Conservation (phyloP, 768 basidiomycete species). For the Pulveroboletus sp. region DNA sequence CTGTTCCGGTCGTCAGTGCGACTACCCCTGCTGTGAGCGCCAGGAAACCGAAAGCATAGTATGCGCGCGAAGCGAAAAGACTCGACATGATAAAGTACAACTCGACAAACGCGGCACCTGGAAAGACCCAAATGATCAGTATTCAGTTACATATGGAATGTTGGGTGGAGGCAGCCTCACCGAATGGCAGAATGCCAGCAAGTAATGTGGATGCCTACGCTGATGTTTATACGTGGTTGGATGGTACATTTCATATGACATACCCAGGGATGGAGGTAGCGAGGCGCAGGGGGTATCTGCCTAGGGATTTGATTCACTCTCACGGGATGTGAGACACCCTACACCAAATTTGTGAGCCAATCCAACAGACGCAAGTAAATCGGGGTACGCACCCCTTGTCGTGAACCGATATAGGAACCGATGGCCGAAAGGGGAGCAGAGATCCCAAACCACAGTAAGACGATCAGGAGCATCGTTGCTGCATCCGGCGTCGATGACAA, state of each 20-base stretch:
- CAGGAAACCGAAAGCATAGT: slow-evolving; percentile 96
- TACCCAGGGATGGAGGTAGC: slow-evolving; percentile 82
- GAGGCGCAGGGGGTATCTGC: slow-evolving; percentile 89
- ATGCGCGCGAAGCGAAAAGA: slow-evolving; percentile 87
- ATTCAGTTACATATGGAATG: slow-evolving; percentile 4
- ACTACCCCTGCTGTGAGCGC: slow-evolving; percentile 84
- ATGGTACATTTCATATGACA: slow-evolving; percentile 18
- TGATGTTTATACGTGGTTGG: slow-evolving; percentile 7
- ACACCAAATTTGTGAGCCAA: slow-evolving; percentile 9
- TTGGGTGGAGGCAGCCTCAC: slow-evolving; percentile 36
- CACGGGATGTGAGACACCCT: slow-evolving; percentile 80
- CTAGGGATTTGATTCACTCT: slow-evolving; percentile 91
- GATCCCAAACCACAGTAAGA: slow-evolving; percentile 90
- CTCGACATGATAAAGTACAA: slow-evolving; percentile 89
- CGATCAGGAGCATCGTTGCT: slow-evolving; percentile 84
- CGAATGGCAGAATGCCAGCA: slow-evolving; percentile 92
- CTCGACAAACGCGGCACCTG: slow-evolving; percentile 94
- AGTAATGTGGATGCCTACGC: slow-evolving; percentile 66
- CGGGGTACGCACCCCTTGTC: slow-evolving; percentile 69
- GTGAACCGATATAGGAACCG: slow-evolving; percentile 83
- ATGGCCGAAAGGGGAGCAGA: slow-evolving; percentile 85
- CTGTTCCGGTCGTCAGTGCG: slow-evolving; percentile 84
- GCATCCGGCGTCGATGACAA: neutral
- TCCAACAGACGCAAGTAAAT: neutral
- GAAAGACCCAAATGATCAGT: neutral